phyloP scores from a whole-genome alignment of 2,329 filamentous ascomycete species.

The Fusarium sp. region DNA sequence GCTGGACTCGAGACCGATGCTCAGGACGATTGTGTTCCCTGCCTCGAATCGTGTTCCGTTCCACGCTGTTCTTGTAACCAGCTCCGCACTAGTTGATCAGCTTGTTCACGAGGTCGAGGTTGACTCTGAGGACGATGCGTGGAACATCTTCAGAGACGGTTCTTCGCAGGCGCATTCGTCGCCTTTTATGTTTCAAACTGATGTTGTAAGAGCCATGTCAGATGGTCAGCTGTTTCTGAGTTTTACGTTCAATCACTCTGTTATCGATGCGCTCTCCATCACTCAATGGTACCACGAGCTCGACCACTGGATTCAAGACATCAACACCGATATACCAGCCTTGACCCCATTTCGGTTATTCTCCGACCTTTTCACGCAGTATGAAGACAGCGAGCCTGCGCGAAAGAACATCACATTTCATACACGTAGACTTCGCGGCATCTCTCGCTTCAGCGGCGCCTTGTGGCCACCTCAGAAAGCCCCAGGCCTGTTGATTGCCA shows the following conservation, averaged over 20 bases:
- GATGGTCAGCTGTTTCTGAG: constrained; percentile 37
- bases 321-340: constrained; percentile 22
- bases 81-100: constrained; percentile 36
- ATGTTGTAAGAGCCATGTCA: constrained; percentile 37
- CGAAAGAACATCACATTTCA: constrained; percentile 45
- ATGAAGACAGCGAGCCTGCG: constrained; percentile 45
- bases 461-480: constrained; percentile 49
- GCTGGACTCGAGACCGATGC: constrained; percentile 43
- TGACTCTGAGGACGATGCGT: constrained; percentile 36
- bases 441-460: constrained; percentile 47
- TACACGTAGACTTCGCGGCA: constrained; percentile 47
- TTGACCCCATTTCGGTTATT: constrained; percentile 47
- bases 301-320: constrained; percentile 44
- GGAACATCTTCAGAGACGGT: constrained; percentile 33
- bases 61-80: constrained; percentile 44
- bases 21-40: constrained; percentile 45
- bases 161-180: constrained; percentile 26
- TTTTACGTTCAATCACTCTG: constrained; percentile 50
- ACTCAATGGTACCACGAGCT: constrained; percentile 49
- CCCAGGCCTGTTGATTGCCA: constrained; percentile 49
- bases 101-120: constrained; percentile 42
- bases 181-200: constrained; percentile 47
- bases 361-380: constrained; percentile 47
- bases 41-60: constrained; percentile 27
- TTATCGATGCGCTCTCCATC: constrained; percentile 50